Base-by-base conservation (phyloP, 2,329 filamentous ascomycete genomes). In the Whalleya microplaca region DNA sequence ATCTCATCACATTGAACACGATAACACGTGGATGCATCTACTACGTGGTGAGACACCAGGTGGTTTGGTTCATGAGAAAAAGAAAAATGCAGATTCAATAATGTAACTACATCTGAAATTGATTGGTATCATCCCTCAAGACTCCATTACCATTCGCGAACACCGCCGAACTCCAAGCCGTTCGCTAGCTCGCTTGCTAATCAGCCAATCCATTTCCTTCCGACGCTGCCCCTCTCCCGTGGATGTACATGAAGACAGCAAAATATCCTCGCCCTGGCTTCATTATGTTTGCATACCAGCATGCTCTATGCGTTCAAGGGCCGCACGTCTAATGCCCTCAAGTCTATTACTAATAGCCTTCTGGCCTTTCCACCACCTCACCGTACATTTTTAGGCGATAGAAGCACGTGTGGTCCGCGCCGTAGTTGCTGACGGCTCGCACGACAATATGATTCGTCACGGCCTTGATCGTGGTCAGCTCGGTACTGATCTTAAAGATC, bases 311-410 rank as follows among this genome's bases (percentile, higher is more conserved):
- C 43, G 12, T 51, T 16, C 27, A 37, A 37, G 10, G 32, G 32
- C 32, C 9, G 10, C 32, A 37, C 4, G 10, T 3, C 32, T 12
- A 37, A 6, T 12, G 5, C 3, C 32, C 32, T 37, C 7, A 37
- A 12, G 7, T 6, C 7, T 37, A 3, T 37, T 12, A 3, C 32
- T 27, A 27, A 20, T 18, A 16, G 14, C 56, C 53, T 3, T 51
- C 51, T 12, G 57, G 53, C 23, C 61, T 55, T 54, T 69, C 65
- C 37, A 65, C 58, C 21, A 66, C 51, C 29, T 80, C 70, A 16
- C 79, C 87, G 67, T 84, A 87, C 44, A 89, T 56, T 53, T 80
- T 75, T n/a, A 87, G 71, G 1, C 86, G 76, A 71, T 89, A 90
- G 64, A 90, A 81, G 68, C 87, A 89, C 2, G 86, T 89, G 66